Conservation (phyloP, 2,329 filamentous ascomycete genomes). For the Monilinia fructicola region DNA sequence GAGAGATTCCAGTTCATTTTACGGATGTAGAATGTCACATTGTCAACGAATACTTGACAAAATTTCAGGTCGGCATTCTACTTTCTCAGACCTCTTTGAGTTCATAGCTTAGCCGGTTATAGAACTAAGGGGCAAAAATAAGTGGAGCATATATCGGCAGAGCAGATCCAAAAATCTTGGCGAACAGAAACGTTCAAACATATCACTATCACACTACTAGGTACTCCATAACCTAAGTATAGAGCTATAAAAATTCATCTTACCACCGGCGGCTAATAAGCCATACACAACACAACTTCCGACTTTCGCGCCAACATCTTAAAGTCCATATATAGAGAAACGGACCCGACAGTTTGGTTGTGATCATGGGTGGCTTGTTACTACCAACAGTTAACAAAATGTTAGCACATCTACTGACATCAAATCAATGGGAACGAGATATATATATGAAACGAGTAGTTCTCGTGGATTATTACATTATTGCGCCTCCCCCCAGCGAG, state of each 20-base stretch:
- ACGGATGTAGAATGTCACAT: not conserved
- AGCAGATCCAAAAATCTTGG: not conserved
- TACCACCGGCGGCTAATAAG: slow-evolving; percentile 4
- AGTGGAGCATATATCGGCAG: slow-evolving; percentile 3
- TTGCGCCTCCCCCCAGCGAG: not conserved
- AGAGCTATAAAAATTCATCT: not conserved
- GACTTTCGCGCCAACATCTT: not conserved
- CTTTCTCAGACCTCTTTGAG: not conserved
- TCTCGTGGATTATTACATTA: slow-evolving; percentile 6
- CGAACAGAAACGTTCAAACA: not conserved
- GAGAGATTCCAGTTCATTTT: not conserved
- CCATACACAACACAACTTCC: not conserved
- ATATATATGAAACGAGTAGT: slow-evolving; percentile 8
- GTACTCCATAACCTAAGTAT: not conserved
- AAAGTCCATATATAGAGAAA: not conserved
- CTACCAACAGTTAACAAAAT: slow-evolving; percentile 14
- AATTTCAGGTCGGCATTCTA: not conserved
- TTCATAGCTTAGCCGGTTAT: slow-evolving; percentile 8
- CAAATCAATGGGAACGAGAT: slow-evolving; percentile 4
- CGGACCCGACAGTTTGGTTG: slow-evolving; percentile 10
- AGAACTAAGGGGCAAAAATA: not conserved
- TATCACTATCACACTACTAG: slow-evolving; percentile 12
- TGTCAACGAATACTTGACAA: not conserved
- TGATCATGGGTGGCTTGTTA: slow-evolving; percentile 11
- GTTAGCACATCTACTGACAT: not conserved